Percentiles rank a stretch among this genome's conserved stretches.
Conservation (phyloP, 352 stramenopile species). For the Phytophthora agathidicida region DNA sequence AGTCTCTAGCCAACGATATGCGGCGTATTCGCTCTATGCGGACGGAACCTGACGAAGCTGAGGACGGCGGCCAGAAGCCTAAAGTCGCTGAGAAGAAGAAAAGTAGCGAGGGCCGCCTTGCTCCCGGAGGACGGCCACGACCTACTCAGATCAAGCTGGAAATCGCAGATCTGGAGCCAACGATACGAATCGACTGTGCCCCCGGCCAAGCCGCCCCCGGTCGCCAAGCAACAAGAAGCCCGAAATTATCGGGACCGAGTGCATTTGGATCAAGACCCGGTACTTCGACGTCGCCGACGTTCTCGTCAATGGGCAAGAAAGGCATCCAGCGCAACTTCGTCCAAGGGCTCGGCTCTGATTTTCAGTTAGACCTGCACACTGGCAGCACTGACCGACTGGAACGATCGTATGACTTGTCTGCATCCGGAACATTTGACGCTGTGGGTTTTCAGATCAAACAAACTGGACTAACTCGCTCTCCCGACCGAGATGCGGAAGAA, state of each 20-base stretch:
- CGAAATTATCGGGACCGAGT: constrained; percentile 36
- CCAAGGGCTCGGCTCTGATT: constrained; percentile 65
- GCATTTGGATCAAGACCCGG: constrained; percentile 25
- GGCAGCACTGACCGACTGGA: constrained; percentile 62
- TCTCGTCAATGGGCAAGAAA: constrained; percentile 59
- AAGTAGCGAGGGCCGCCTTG: constrained; percentile 16
- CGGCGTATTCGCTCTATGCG: constrained; percentile 71
- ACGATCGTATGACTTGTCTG: constrained; percentile 81
- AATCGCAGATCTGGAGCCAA: constrained; percentile 54
- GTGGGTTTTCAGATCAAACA: constrained; percentile 87
- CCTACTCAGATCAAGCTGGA: constrained; percentile 81
- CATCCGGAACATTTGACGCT: constrained; percentile 82
- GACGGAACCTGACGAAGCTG: constrained; percentile 31
- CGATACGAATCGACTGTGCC: constrained; percentile 17
- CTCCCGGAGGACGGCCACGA: constrained; percentile 19
- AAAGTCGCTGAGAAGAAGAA: constrained; percentile 64
- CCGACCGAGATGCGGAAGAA: constrained; percentile 42
- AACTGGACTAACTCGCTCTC: constrained; percentile 73
- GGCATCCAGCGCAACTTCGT: constrained; percentile 79
- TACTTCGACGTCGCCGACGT: constrained; percentile 44
- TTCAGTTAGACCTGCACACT: constrained; percentile 75
- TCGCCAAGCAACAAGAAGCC: constrained; percentile 49
- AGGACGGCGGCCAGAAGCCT: constrained; percentile 37
- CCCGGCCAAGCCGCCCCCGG: constrained; percentile 24
- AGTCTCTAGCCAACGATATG: constrained; percentile 84